Base-by-base conservation (phyloP, 1,139 yeast species). In the Suhomyces terraborum region DNA sequence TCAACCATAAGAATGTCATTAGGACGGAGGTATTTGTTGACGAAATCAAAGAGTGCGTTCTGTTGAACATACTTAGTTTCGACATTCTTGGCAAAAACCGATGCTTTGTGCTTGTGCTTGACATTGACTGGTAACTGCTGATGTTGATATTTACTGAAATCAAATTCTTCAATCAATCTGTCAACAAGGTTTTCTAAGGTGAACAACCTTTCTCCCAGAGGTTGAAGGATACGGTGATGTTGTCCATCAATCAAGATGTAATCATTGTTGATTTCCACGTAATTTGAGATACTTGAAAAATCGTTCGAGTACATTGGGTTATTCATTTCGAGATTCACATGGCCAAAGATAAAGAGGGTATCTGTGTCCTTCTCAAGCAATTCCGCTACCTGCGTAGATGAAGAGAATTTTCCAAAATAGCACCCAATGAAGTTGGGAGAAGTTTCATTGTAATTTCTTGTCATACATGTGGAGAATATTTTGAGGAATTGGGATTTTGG, bases 1-100 rank as follows among this genome's bases (percentile, higher is more conserved):
- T n/a, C n/a, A 34, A 80, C 73, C 31, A 88, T 72, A 10, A 88
- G 58, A 19, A 82, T 70, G 58, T 88, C 96, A 51, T 79, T 73
- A 22, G 82, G 79, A 52, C 70, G 66, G 31, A 87, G 56, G 48
- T 67, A 66, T 6, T 36, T 28, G 45, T 62, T 61, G 49, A 63
- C 57, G 41, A 62, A 65, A 40, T 67, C 69, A 38, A 59, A 54
- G 42, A 69, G 51, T 41, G 56, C 49, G 43, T 42, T 43, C 30
- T 55, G 60, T 6, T 54, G 45, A 9, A 43, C 28, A 12, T 24
- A 36, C 12, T 27, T n/a, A n/a, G n/a, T n/a, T n/a, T n/a, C n/a
- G 19, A 4, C 31, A 38, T 30, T 9, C 40, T 33, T n/a, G n/a
- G n/a, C n/a, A n/a, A n/a, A n/a, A n/a, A n/a, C n/a, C n/a, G n/a